Base-by-base conservation (phyloP, 768 basidiomycete species). In the Kwoniella botswanensis region DNA sequence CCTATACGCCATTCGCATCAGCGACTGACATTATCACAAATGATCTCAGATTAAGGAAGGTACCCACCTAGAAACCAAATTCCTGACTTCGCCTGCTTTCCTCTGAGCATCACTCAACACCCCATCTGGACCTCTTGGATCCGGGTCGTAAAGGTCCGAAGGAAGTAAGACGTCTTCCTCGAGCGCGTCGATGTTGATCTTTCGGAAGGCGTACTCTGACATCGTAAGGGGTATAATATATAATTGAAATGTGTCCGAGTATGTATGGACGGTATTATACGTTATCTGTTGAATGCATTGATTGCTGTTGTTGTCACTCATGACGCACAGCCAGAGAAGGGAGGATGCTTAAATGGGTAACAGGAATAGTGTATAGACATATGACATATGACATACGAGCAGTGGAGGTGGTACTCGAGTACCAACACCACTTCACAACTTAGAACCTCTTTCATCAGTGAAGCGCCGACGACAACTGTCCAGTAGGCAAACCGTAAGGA, bases 141-240 rank as follows among this genome's bases (percentile, higher is more conserved):
- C 94, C 2, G 91, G 88, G 41, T 92, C 91, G 82, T 91, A 95
- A 35, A 98, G 88, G 74, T 96, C 94, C 17, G 88, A 88, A 69
- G 94, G 92, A 56, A 90, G 88, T 7, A 98, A 85, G 24, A 89
- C 88, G 77, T 98, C 96, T 83, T 98, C 96, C 81, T 98, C 96
- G 85, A 90, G 93, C 52, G 86, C 87, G 85, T 98, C 96, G 79
- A 98, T 91, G 85, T 98, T 91, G 85, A 97, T 93, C 85, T 94
- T 95, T 77, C 95, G 88, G 84, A 94, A 97, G 63, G 89, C 88
- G 67, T 79, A 81, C 65, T 83, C 81, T 63, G 77, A 74, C 84
- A 84, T 84, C 44, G 46, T 73, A 70, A 18, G 26, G 13, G 29
- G 17, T 6, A 21, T 60, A 15, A 15, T 55, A 22, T 11, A 59